Evolutionary conservation across 306 rosid species (phyloP), one percentile per base, ranked within the genome.

Genomic region (Vigna trinervia): DNA sequence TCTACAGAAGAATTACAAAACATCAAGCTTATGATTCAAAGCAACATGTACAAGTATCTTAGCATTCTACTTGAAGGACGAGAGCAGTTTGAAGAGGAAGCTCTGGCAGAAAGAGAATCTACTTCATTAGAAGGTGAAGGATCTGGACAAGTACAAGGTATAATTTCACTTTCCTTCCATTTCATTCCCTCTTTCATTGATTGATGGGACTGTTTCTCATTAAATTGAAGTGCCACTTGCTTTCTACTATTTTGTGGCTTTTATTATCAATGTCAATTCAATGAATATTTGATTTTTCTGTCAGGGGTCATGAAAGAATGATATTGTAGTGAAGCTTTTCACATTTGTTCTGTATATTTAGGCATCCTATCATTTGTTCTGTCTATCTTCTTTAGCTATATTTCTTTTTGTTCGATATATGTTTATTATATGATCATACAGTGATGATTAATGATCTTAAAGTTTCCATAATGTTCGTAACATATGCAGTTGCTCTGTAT

Each of bases 11-110:
- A 93, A 85, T 50, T 86, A 78, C 96, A 89, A 84, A 56, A 89
- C 83, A 86, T 93, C 79, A 90, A 91, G 84, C 88, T 89, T 73
- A 89, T 90, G 96, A 93, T 93, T 75, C 98, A 93, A 83, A 93
- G 98, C 90, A 93, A 91, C 71, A 84, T 93, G 90, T 93, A 90
- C 82, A 93, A 88, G 88, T 93, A 93, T 84, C 91, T 93, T 38
- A 86, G 98, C 70, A 83, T 90, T 78, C 83, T 93, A 50, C 98
- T 93, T 63, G 98, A 93, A 81, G 96, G 96, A 73, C 91, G 92
- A 76, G 98, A 93, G 85, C 94, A 85, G 36, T 93, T 93, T 75
- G 96, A 93, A 91, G 98, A 93, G 83, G 97, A 90, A 84, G 86
- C 84, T 38, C 60, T 82, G 78, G 71, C 77, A 73, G 90, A 88